These are phyloP conservation scores for Glebionis coronaria DNA, from an alignment of 129 eudicot species.

Conservation along the genomic window DNA sequence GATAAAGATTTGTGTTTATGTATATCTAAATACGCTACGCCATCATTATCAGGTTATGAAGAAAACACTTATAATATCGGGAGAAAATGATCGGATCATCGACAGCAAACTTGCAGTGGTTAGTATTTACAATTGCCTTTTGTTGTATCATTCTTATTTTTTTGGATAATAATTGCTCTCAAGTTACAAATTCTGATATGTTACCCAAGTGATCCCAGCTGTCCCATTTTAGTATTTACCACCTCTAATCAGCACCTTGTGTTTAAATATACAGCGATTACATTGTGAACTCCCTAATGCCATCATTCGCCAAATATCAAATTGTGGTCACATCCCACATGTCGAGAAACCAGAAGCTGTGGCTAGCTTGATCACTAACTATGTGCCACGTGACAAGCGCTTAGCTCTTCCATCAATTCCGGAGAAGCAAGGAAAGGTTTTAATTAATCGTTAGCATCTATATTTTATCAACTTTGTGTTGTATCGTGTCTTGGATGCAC, in stretches of 20 bases:
- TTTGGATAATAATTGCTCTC: too few species aligned
- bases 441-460: slow-evolving; percentile 6
- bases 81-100: slow-evolving; percentile 74
- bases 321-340: slow-evolving; percentile 88
- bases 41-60: slow-evolving; percentile 50
- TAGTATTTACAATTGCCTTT: slow-evolving; percentile 12
- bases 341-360: slow-evolving; percentile 74
- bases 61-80: slow-evolving; percentile 69
- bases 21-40: background rate
- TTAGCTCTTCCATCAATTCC: slow-evolving; percentile 4
- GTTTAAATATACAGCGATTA: slow-evolving; percentile 43
- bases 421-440: slow-evolving; percentile 3
- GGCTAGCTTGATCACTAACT: slow-evolving; percentile 53
- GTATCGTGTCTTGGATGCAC: slow-evolving; percentile 18
- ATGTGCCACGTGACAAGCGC: slow-evolving; percentile 16
- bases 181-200: too few species aligned
- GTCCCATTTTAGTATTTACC: background rate
- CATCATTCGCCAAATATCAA: slow-evolving; percentile 64
- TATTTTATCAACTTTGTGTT: background rate
- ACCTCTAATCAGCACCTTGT: background rate
- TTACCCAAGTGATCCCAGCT: too few species aligned
- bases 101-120: slow-evolving; percentile 80
- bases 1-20: background rate
- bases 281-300: slow-evolving; percentile 71
- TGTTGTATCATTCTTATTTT: too few species aligned